Evolutionary conservation across 75 land plant species (phyloP), one percentile per base, ranked within the genome.

Genomic region (Cryptomeria japonica): DNA sequence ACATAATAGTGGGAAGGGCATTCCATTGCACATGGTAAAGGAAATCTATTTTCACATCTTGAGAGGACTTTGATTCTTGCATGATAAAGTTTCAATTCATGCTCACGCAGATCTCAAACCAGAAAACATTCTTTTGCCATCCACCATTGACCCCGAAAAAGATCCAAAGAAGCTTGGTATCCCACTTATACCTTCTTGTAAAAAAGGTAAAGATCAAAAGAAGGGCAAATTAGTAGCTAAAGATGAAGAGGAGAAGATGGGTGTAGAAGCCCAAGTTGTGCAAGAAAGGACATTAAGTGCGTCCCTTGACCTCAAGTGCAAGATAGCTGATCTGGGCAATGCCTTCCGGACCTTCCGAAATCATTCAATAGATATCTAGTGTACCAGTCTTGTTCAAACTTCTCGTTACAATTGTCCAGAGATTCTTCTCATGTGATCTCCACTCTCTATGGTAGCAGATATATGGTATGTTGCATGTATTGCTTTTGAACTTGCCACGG

Each of bases 101-200:
- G 95, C 96, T 39, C 99, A 98, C 91, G 95, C 98, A 8, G 99
- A 98, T 89, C 89, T 98, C 87, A 98, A 98, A 86, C 99, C 97
- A 11, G 98, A 95, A 84, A 98, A 98, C 86, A 93, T 98, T 31
- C 89, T 98, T 18, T 91, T 98, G 10, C 36, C 93, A 13, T 51
- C 2, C 55, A 13, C 15, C 93, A 97, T 13, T 61, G 88, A 51
- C 14, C 55, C 55, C 14, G 16, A 14, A 31, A 94, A 90, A 84
- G 95, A 96, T 83, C 94, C 95, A 1, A 86, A 87, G 41, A 90
- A 89, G 61, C 90, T 93, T 4, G 97, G 94, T 38, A 84, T 86
- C 47, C 88, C 92, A n/a, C 92, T 86, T 2, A 38, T 95, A 19
- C 89, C 93, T 83, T 86, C 90, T 18, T 83, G 77, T 16, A 51